Conservation (phyloP, 2,329 filamentous ascomycete species). For the Fusarium poae region DNA sequence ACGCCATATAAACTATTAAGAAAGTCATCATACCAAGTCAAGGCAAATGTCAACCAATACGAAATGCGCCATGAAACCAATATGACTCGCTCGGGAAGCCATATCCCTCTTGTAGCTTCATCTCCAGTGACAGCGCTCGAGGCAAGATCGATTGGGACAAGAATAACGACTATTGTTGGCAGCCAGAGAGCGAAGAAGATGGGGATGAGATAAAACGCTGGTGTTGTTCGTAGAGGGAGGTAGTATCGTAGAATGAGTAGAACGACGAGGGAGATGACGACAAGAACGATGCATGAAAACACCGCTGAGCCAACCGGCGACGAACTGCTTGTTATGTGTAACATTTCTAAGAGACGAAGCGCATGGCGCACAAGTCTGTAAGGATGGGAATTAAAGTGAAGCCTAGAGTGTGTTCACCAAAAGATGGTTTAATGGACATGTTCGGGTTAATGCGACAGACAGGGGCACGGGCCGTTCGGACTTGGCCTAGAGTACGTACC, state of each 20-base stretch:
- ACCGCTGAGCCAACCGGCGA: conserved; percentile 82
- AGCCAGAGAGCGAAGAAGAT: conserved; percentile 97
- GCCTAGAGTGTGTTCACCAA: conserved; percentile 21
- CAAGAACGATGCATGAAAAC: conserved; percentile 79
- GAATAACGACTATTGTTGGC: conserved; percentile 88
- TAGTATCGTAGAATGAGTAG: conserved; percentile 90
- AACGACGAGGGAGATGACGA: conserved; percentile 80
- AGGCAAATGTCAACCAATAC: conserved; percentile 95
- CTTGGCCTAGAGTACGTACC: conserved; percentile 30
- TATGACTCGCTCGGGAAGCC: conserved; percentile 82
- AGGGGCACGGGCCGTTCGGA: conserved; percentile 45
- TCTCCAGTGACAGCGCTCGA: conserved; percentile 83
- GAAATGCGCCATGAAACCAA: conserved; percentile 93
- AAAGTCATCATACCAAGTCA: conserved; percentile 80
- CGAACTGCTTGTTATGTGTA: conserved; percentile 63
- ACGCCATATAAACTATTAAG: neutral
- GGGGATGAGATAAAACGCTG: conserved; percentile 88
- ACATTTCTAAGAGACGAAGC: conserved; percentile 58
- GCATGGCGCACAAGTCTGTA: conserved; percentile 49
- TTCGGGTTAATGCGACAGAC: neutral
- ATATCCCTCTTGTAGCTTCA: conserved; percentile 81
- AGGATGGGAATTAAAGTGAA: conserved; percentile 39
- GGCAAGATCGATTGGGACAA: conserved; percentile 95
- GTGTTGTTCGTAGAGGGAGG: conserved; percentile 89
- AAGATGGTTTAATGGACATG: conserved; percentile 14